Conservation (phyloP, 108 stramenopile genomes). For the Asterionellopsis glacialis region DNA sequence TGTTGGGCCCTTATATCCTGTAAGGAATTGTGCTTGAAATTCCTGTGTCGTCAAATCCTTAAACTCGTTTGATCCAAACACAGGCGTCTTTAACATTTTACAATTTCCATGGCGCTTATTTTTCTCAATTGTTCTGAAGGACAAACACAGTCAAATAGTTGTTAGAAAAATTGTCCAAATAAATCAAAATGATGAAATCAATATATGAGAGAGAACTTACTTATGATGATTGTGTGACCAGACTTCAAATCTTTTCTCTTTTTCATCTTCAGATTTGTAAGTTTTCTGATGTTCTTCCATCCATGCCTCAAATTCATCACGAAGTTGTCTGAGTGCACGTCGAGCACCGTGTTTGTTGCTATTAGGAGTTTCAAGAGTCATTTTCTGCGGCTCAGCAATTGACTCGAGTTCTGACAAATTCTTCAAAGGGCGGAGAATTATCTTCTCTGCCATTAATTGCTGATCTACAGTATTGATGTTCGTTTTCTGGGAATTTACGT, state of each 20-base stretch:
- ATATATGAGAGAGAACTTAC: constrained; percentile 21
- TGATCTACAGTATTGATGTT: neutral
- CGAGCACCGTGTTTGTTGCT: neutral
- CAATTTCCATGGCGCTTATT: constrained; percentile 75
- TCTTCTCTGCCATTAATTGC: constrained; percentile 2
- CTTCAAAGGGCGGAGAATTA: constrained; percentile 8
- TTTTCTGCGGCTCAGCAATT: constrained; percentile 4
- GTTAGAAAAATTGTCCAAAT: neutral
- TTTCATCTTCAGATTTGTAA: constrained; percentile 62
- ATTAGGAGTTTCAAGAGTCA: neutral
- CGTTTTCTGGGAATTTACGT: neutral
- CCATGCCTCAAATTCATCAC: constrained; percentile 79
- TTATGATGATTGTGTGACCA: constrained; percentile 74
- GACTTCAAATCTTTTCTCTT: constrained; percentile 64
- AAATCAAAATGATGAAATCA: neutral
- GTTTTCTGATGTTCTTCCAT: constrained; percentile 42
- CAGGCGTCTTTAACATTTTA: constrained; percentile 64
- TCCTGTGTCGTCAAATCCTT: constrained; percentile 72
- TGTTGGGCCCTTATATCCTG: constrained; percentile 62
- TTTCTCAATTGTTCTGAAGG: constrained; percentile 51
- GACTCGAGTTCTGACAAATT: neutral
- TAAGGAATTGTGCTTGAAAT: constrained; percentile 66
- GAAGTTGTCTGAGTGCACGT: constrained; percentile 19
- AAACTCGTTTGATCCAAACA: constrained; percentile 79
- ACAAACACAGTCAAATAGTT: too few species aligned